Conservation (phyloP, 805 yeast species). For the Vanderwaltozyma polyspora region DNA sequence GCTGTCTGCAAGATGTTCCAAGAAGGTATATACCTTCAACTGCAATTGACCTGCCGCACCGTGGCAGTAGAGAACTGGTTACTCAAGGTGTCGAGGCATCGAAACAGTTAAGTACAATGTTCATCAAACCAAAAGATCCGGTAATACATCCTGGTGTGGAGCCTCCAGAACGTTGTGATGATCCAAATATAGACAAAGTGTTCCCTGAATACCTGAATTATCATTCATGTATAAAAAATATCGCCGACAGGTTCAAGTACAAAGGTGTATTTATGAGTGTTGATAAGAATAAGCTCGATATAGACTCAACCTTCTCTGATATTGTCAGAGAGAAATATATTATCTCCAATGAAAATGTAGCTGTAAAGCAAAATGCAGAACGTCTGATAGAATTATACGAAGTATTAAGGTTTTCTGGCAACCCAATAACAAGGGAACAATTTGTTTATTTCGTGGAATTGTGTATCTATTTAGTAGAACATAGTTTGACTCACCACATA, state of each 20-base stretch:
- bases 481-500: neutral
- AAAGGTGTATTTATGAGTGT: constrained; percentile 32
- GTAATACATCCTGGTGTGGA: constrained; percentile 45
- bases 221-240: constrained; percentile 48
- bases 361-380: constrained; percentile 11
- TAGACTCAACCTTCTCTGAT: constrained; percentile 20
- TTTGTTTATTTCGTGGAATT: constrained; percentile 48
- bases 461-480: constrained; percentile 27
- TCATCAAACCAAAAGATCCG: constrained; percentile 31
- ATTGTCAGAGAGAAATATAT: constrained; percentile 14
- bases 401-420: constrained; percentile 52
- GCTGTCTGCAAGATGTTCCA: constrained; percentile 66
- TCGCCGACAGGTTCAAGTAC: constrained; percentile 47
- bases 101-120: constrained; percentile 29
- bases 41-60: constrained; percentile 43
- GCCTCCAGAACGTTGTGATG: constrained; percentile 30
- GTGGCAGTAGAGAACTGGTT: constrained; percentile 32
- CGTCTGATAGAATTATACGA: constrained; percentile 51
- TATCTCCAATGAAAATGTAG: constrained; percentile 4
- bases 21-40: constrained; percentile 61
- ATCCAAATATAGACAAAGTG: constrained; percentile 18
- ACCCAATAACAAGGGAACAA: constrained; percentile 44
- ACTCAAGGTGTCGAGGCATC: constrained; percentile 33
- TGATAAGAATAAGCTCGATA: constrained; percentile 18
- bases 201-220: constrained; percentile 33